These are phyloP conservation scores for Kingdonia uniflora DNA, from an alignment of 164 flowering plant genomes.

Conservation along the genomic window DNA sequence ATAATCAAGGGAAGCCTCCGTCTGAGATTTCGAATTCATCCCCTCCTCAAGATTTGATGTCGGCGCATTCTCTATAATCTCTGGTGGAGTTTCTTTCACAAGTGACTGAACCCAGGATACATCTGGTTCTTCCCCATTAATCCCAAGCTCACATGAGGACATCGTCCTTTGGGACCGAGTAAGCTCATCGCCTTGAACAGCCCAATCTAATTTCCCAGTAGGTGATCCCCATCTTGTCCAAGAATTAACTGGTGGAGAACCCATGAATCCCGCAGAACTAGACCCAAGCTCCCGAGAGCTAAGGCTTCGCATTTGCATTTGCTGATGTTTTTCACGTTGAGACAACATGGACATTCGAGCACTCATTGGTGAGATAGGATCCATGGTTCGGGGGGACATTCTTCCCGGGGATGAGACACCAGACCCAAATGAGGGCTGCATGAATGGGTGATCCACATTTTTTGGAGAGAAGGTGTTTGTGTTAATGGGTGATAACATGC, in stretches of 20 bases:
- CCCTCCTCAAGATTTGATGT: constrained; percentile 20
- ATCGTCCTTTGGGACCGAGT: constrained; percentile 38
- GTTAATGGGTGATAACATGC: constrained; percentile 70
- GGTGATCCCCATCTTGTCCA: constrained; percentile 75
- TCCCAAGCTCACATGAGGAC: constrained; percentile 58
- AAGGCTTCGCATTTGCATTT: constrained; percentile 65
- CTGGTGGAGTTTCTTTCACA: constrained; percentile 82
- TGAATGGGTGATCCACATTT: constrained; percentile 47
- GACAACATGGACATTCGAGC: constrained; percentile 51
- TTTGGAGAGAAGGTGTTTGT: constrained; percentile 60
- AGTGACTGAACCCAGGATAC: constrained; percentile 89
- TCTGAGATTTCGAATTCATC: constrained; percentile 19
- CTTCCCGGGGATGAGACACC: constrained; percentile 50
- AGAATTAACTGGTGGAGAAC: constrained; percentile 42
- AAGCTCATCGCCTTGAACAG: constrained; percentile 41
- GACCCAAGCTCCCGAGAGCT: constrained; percentile 78
- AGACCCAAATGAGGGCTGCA: constrained; percentile 54
- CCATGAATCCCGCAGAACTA: constrained; percentile 26
- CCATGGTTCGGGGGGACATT: constrained; percentile 75
- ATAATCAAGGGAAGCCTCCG: constrained; percentile 44
- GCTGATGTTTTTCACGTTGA: constrained; percentile 61
- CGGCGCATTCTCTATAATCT: constrained; percentile 38
- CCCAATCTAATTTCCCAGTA: constrained; percentile 66
- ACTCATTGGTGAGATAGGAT: constrained; percentile 72
- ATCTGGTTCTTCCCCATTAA: constrained; percentile 79